Evolutionary conservation across 176 grass and related monocot species (phyloP).

Genomic region (Calamus simplicifolius): DNA sequence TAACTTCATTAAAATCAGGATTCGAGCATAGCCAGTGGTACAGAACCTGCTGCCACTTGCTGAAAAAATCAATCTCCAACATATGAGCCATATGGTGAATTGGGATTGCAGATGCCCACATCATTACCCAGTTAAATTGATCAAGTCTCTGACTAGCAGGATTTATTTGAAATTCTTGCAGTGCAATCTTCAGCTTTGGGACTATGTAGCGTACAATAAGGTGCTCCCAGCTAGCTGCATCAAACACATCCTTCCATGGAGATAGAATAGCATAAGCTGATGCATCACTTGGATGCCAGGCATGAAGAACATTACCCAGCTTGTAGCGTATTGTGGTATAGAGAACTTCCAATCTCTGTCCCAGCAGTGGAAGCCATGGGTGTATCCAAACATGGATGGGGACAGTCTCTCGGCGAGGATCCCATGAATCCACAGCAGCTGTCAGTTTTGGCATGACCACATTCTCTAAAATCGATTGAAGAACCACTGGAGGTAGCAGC

Average conservation of each 20-base stretch:
- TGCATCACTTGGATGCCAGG: conserved; percentile 74
- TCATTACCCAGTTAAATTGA: conserved; percentile 85
- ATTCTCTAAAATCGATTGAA: conserved; percentile 70
- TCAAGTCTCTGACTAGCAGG: conserved; percentile 68
- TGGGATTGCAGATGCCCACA: conserved; percentile 64
- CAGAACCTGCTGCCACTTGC: conserved; percentile 79
- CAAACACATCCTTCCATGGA: conserved; percentile 84
- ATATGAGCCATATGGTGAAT: conserved; percentile 84
- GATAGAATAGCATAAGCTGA: conserved; percentile 69
- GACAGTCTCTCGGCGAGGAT: conserved; percentile 62
- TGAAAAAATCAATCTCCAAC: conserved; percentile 82
- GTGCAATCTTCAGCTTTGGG: conserved; percentile 57
- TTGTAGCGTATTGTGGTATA: conserved; percentile 75
- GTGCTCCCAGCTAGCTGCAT: conserved; percentile 67
- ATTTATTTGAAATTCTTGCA: conserved; percentile 72
- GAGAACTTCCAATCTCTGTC: conserved; percentile 52
- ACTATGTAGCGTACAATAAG: conserved; percentile 66
- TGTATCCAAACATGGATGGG: conserved; percentile 71
- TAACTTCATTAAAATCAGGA: conserved; percentile 80
- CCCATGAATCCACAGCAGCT: conserved; percentile 71
- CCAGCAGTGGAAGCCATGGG: conserved; percentile 68
- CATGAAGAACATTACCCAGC: conserved; percentile 62
- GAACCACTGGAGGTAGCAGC: conserved; percentile 49
- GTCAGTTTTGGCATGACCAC: conserved; percentile 79
- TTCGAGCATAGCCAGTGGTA: conserved; percentile 77